phyloP scores from a whole-genome alignment of 2,329 filamentous ascomycete species.

The Aspergillus caelatus region DNA sequence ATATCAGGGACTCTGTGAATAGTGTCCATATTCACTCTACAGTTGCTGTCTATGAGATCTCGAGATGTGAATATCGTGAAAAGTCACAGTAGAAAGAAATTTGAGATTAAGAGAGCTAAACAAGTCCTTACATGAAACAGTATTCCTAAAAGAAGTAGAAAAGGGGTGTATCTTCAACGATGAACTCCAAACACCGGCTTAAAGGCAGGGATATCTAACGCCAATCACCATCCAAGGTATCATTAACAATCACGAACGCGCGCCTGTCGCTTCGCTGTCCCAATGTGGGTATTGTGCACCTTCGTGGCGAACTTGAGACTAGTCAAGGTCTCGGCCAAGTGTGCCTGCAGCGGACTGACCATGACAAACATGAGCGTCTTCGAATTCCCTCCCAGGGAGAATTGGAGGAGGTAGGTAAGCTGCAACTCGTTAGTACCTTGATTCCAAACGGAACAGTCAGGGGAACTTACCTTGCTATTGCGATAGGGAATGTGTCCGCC shows the following conservation, averaged over 20 bases:
- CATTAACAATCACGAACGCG: conserved; percentile 39
- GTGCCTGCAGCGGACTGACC: conserved; percentile 88
- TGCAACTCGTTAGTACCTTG: conserved; percentile 33
- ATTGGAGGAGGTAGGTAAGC: conserved; percentile 92
- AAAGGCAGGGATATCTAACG: conserved; percentile 35
- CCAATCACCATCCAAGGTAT: conserved; percentile 20
- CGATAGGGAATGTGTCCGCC: conserved; percentile 85
- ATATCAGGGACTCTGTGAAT: no score
- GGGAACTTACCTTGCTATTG: conserved; percentile 76
- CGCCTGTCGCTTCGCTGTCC: conserved; percentile 67
- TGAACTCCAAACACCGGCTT: conserved; percentile 29
- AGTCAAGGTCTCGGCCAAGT: conserved; percentile 89
- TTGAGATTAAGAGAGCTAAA: neutral
- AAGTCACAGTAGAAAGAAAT: neutral
- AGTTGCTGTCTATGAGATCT: neutral
- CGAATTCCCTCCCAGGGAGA: conserved; percentile 89
- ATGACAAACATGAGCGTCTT: conserved; percentile 99
- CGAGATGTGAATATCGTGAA: neutral
- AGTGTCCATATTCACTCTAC: no score
- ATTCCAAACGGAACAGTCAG: neutral
- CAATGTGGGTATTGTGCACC: conserved; percentile 86
- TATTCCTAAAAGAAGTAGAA: neutral
- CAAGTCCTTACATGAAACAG: neutral
- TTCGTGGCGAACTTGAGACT: conserved; percentile 96
- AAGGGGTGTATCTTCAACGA: conserved; percentile 1